A percentile compares a stretch with the other conserved stretches of the same genome.
Evolutionary conservation across 306 rosid genomes (phyloP).

Genomic region (Mimosa bimucronata): DNA sequence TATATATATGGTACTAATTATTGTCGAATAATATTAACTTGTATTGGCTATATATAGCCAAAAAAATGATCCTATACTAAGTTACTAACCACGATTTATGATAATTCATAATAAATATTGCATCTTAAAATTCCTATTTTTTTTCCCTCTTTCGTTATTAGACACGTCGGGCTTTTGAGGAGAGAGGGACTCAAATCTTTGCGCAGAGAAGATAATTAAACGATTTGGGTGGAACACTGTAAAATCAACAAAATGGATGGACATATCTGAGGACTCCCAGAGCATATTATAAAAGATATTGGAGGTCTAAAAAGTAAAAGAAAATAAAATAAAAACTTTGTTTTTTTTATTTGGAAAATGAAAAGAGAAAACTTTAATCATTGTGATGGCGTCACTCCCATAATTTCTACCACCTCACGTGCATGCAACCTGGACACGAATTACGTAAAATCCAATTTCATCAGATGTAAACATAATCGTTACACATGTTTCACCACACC

Average conservation of each 20-base stretch:
- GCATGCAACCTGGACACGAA: constrained; percentile 66
- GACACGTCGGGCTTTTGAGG: not conserved
- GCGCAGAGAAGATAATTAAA: constrained; percentile 23
- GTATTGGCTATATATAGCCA: too few relatives aligned
- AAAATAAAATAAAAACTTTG: constrained; percentile 43
- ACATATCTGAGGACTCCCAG: constrained; percentile 58
- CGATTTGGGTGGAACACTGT: constrained; percentile 45
- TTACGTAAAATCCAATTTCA: constrained; percentile 21
- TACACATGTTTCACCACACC: not conserved
- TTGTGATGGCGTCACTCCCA: constrained; percentile 62
- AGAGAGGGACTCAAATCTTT: not conserved
- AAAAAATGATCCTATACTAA: too few relatives aligned
- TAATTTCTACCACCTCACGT: constrained; percentile 73
- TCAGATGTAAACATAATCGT: not conserved
- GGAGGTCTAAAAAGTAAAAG: constrained; percentile 85
- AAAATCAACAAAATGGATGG: constrained; percentile 46
- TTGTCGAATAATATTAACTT: too few relatives aligned
- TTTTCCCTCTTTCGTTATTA: not conserved
- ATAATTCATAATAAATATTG: too few relatives aligned
- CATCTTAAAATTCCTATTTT: not conserved
- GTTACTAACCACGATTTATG: too few relatives aligned
- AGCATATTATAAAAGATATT: constrained; percentile 70
- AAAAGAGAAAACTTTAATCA: constrained; percentile 76
- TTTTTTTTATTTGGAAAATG: constrained; percentile 44
- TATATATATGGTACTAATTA: too few relatives aligned